Evolutionary conservation across 306 rosid genomes (phyloP).

Genomic region (Morella rubra): DNA sequence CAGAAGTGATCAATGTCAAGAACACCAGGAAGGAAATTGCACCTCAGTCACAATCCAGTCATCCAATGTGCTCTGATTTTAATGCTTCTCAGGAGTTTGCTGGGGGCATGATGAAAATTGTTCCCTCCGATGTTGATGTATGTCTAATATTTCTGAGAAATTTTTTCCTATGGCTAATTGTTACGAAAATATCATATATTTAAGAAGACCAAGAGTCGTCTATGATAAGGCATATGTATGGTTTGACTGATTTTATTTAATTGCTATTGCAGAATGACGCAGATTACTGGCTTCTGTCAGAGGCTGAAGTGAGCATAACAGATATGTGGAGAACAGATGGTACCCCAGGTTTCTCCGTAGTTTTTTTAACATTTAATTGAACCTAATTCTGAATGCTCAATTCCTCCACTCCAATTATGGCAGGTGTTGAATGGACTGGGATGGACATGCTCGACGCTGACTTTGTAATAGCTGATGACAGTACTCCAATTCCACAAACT

Average conservation of each 20-base stretch:
- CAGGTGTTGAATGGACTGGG: conserved; percentile 74
- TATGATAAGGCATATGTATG: background rate
- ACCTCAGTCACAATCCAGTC: conserved; percentile 54
- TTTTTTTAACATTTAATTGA: background rate
- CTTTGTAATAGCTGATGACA: conserved; percentile 50
- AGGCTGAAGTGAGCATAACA: conserved; percentile 93
- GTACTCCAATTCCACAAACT: conserved; percentile 43
- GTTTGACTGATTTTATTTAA: background rate
- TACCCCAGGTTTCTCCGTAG: conserved; percentile 43
- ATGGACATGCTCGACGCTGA: conserved; percentile 71
- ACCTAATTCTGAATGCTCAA: conserved; percentile 3
- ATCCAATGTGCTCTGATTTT: conserved; percentile 58
- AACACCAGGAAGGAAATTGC: conserved; percentile 51
- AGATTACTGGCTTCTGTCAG: conserved; percentile 97
- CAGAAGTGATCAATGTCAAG: conserved; percentile 55
- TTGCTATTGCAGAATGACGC: conserved; percentile 76
- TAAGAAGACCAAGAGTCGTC: background rate
- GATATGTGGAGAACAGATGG: conserved; percentile 96
- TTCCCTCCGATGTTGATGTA: conserved; percentile 95
- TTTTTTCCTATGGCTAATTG: conserved; percentile 1
- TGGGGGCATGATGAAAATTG: conserved; percentile 96
- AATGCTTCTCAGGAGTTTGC: conserved; percentile 64
- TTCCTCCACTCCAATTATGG: conserved; percentile 59
- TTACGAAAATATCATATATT: background rate
- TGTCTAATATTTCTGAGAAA: conserved; percentile 35